Conservation (phyloP, 2,329 filamentous ascomycete species). For the Dichotomopilus funicola region DNA sequence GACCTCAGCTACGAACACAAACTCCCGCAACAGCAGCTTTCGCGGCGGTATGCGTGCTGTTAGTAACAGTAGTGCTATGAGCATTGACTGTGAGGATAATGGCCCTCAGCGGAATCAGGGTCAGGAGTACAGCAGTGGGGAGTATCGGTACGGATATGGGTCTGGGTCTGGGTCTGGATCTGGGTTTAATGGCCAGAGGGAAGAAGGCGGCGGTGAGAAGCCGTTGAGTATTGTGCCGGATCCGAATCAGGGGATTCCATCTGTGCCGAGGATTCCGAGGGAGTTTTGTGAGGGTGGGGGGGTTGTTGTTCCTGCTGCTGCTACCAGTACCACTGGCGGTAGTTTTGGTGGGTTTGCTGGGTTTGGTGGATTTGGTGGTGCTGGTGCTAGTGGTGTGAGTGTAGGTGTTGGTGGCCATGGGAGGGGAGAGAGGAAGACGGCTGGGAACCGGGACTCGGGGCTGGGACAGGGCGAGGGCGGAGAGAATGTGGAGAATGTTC, state of each 20-base stretch:
- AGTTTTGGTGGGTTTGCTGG: background rate
- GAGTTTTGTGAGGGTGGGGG: slow-evolving; percentile 12
- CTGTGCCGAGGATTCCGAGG: slow-evolving; percentile 37
- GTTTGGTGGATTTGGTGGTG: background rate
- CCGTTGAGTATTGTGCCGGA: slow-evolving; percentile 39
- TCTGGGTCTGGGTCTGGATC: no score
- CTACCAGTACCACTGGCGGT: background rate
- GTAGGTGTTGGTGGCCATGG: background rate
- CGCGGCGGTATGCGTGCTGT: slow-evolving; percentile 4
- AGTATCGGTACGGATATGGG: background rate
- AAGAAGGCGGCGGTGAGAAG: slow-evolving; percentile 10
- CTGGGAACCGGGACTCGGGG: slow-evolving; percentile 11
- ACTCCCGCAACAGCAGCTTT: background rate
- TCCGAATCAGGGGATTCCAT: slow-evolving; percentile 41
- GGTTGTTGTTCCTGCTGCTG: slow-evolving; percentile 1
- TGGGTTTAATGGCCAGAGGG: background rate
- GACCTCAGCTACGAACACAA: no score
- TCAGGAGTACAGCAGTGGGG: background rate
- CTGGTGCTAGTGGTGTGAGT: background rate
- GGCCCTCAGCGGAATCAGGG: background rate
- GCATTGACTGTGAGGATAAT: slow-evolving; percentile 11
- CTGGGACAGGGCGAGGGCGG: slow-evolving; percentile 7
- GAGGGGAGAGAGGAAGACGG: background rate
- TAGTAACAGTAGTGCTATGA: slow-evolving; percentile 31
- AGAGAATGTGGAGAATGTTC: slow-evolving; percentile 11